These are phyloP conservation scores for Colletotrichum gloeosporioides DNA, from an alignment of 2,329 filamentous ascomycete genomes.

Conservation along the genomic window DNA sequence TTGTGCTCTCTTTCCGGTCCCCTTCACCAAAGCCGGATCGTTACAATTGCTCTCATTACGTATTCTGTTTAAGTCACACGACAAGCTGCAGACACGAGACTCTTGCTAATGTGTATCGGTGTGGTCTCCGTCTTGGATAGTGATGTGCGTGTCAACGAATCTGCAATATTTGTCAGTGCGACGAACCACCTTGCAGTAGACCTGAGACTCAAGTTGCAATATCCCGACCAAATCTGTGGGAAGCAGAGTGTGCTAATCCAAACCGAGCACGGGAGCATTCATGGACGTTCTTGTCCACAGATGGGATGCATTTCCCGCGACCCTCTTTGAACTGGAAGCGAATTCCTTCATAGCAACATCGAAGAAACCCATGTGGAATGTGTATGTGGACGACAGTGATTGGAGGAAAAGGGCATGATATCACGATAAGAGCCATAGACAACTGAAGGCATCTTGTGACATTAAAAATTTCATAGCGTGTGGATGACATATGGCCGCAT, in stretches of 20 bases:
- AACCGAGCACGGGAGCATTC: background rate
- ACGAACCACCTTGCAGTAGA: background rate
- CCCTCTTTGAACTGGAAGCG: background rate
- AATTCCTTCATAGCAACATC: background rate
- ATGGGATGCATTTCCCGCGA: background rate
- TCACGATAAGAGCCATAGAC: background rate
- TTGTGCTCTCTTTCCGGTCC: background rate
- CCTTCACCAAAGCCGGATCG: background rate
- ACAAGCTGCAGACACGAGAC: background rate
- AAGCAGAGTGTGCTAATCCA: background rate
- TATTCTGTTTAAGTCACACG: background rate
- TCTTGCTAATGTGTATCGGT: background rate
- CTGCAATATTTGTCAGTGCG: background rate
- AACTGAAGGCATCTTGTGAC: background rate
- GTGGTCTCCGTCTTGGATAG: background rate
- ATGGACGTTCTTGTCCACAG: background rate
- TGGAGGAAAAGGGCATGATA: background rate
- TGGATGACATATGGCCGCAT: background rate
- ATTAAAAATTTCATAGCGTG: background rate
- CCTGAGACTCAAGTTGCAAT: background rate
- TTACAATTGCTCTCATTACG: background rate
- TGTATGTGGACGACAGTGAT: background rate
- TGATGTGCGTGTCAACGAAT: background rate
- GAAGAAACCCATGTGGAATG: background rate
- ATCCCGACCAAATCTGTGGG: background rate